Base-by-base conservation (phyloP, 23 red algal genomes). In the Chondrus crispus region DNA sequence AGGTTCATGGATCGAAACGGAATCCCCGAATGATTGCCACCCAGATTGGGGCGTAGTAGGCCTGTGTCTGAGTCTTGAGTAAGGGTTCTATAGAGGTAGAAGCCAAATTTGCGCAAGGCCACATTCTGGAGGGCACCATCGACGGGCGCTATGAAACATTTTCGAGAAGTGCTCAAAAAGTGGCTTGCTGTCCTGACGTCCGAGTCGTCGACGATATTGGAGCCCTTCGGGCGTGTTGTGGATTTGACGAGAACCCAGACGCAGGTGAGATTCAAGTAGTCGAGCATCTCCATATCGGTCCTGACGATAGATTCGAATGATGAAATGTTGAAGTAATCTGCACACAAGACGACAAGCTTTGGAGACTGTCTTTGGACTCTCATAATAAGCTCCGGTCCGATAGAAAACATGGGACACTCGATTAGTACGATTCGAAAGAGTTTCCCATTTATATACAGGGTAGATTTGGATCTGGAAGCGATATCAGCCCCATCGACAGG, bases 251-350 rank as follows among this genome's bases (percentile, higher is more conserved):
- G 69, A 5, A 90, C 87, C 87, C 87, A 90, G 0, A 69, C 60
- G 55, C 87, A 90, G 2, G 87, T 38, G 9, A 90, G 2, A 24
- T 79, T 68, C 14, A 90, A 73, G 53, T 90, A 90, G 39, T 90
- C 87, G 3, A 90, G 58, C 42, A 90, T 90, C 30, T 90, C 87
- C 87, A 90, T 90, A 62, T 90, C 87, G 26, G 80, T 53, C 22
- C 87, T 69, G 49, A 90, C 74, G 39, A 90, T 69, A 10, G 72
- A 80, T 38, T 90, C 87, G 28, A 90, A 90, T 5, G 87, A 90
- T 44, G 87, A 68, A 30, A 90, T 68, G 43, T 90, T 81, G 39
- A 75, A 81, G 72, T 68, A 90, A 81, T 90, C 87, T 2, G 87
- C 87, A 69, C 87, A 90, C 20, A 90, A 73, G 40, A 90, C 29